phyloP scores from a whole-genome alignment of 2,329 filamentous ascomycete genomes.

The Alternaria metachromatica region DNA sequence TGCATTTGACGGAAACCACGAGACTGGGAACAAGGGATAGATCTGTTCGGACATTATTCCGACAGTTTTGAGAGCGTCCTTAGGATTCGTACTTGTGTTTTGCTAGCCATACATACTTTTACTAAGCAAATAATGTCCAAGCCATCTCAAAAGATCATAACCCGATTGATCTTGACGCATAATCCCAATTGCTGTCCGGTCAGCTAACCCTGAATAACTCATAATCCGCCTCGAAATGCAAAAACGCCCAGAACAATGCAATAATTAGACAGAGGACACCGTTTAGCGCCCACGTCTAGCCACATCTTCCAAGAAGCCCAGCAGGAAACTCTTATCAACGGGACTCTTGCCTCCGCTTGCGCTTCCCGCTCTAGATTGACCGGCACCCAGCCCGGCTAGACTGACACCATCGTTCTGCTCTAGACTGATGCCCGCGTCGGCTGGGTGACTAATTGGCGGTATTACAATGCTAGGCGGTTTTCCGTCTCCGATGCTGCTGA shows the following conservation, averaged over 20 bases:
- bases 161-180: neutral
- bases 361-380: constrained; percentile 7
- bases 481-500: constrained; percentile 43
- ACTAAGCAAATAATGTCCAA: neutral
- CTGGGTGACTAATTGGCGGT: constrained; percentile 21
- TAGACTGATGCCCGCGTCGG: neutral
- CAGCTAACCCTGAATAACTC: neutral
- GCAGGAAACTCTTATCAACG: constrained; percentile 76
- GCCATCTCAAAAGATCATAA: neutral
- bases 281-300: constrained; percentile 37
- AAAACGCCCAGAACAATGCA: neutral
- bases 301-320: constrained; percentile 73
- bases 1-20: neutral
- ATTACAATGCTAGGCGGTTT: constrained; percentile 25
- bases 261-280: neutral
- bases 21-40: neutral
- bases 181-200: neutral
- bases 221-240: neutral
- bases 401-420: constrained; percentile 1
- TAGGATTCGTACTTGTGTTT: neutral
- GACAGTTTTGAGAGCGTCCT: neutral
- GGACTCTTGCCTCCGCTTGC: constrained; percentile 51
- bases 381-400: constrained; percentile 1
- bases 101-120: neutral
- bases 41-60: neutral